These are phyloP conservation scores for Tetrahymena elliotti DNA, from an alignment of 73 alveolate species.

Conservation along the genomic window DNA sequence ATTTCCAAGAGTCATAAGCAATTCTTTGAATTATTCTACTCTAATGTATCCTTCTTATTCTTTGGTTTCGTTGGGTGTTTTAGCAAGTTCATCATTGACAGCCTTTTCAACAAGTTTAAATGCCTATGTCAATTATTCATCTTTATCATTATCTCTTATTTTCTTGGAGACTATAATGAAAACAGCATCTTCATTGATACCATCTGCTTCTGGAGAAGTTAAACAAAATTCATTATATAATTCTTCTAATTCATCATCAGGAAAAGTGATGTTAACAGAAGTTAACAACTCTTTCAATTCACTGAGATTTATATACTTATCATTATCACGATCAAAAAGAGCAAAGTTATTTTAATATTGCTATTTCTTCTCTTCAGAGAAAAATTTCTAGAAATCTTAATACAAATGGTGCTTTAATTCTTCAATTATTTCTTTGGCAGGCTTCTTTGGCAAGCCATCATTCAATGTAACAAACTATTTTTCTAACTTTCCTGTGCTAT, in stretches of 20 bases:
- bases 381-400: not conserved
- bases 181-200: not conserved
- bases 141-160: not conserved
- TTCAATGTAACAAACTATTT: not conserved
- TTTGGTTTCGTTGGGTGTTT: not conserved
- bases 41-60: not conserved
- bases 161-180: not conserved
- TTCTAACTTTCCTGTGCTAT: not conserved
- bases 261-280: not conserved
- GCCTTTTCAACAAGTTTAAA: not conserved
- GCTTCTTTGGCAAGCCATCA: not conserved
- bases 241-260: not conserved
- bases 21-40: not conserved
- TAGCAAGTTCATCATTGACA: not conserved
- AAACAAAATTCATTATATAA: not conserved
- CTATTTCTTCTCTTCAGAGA: not conserved
- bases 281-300: not conserved
- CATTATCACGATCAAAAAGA: not conserved
- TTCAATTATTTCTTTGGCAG: not conserved
- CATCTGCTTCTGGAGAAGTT: not conserved
- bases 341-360: not conserved
- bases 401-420: not conserved
- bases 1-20: not conserved
- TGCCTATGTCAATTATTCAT: not conserved
- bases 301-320: not conserved